These are phyloP conservation scores for Hypomyces rosellus DNA, from an alignment of 2,329 filamentous ascomycete genomes.

Conservation along the genomic window DNA sequence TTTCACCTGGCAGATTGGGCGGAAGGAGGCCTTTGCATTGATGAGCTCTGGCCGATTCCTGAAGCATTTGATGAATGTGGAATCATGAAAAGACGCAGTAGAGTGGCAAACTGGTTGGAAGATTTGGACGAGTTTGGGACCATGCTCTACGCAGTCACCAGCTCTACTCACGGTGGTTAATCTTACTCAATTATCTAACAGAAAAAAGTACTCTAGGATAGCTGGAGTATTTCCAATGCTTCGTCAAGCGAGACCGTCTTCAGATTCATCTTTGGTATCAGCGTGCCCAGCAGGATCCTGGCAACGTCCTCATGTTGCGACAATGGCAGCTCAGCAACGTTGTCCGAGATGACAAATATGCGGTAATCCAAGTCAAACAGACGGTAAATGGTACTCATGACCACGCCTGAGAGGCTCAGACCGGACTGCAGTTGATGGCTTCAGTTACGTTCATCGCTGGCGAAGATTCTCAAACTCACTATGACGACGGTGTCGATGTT, in stretches of 20 bases:
- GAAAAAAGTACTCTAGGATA: background rate
- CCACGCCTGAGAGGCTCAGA: constrained; percentile 34
- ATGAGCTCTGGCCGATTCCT: constrained; percentile 44
- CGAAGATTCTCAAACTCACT: constrained; percentile 15
- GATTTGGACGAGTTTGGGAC: constrained; percentile 47
- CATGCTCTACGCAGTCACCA: constrained; percentile 45
- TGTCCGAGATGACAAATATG: constrained; percentile 33
- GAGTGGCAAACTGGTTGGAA: constrained; percentile 45
- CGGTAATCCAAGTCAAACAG: constrained; percentile 38
- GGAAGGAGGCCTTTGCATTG: constrained; percentile 35
- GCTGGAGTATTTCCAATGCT: constrained; percentile 2
- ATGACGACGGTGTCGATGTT: constrained; percentile 36
- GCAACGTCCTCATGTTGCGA: constrained; percentile 1
- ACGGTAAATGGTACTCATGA: constrained; percentile 36
- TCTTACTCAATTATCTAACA: background rate
- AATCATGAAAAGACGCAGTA: constrained; percentile 24
- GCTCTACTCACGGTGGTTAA: constrained; percentile 36
- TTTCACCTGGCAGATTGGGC: constrained; percentile 35
- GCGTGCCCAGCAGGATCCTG: background rate
- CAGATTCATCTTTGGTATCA: constrained; percentile 11
- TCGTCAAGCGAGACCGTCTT: constrained; percentile 4
- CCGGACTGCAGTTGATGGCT: constrained; percentile 24
- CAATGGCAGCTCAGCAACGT: constrained; percentile 21
- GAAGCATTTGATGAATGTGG: constrained; percentile 23
- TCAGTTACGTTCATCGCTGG: too few relatives aligned